Percentiles rank a stretch among this genome's conserved stretches.
Conservation (phyloP, 2,329 filamentous ascomycete species). For the Microdochium trichocladiopsis region DNA sequence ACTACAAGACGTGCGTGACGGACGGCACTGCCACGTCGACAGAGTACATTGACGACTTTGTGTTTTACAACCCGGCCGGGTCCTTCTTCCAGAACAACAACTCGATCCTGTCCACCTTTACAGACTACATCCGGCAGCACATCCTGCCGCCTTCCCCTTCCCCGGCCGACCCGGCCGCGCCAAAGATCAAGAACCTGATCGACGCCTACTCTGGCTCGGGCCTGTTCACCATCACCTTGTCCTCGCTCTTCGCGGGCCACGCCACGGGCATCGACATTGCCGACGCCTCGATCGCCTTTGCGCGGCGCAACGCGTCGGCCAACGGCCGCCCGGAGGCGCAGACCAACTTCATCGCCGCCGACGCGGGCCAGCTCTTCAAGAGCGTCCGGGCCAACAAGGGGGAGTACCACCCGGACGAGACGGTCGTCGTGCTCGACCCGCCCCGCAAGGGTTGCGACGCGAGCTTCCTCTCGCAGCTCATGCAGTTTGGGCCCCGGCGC, state of each 20-base stretch:
- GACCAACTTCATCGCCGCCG: slow-evolving; percentile 81
- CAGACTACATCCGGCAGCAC: slow-evolving; percentile 75
- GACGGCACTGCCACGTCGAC: slow-evolving; percentile 75
- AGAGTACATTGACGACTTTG: slow-evolving; percentile 80
- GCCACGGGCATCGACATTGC: slow-evolving; percentile 90
- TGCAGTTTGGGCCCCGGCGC: slow-evolving; percentile 68
- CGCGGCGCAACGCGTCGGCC: slow-evolving; percentile 67
- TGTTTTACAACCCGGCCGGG: slow-evolving; percentile 86
- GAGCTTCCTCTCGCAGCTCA: slow-evolving; percentile 73
- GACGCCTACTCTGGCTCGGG: slow-evolving; percentile 97
- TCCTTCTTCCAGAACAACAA: slow-evolving; percentile 99
- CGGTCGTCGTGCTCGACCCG: slow-evolving; percentile 93
- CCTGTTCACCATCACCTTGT: slow-evolving; percentile 92
- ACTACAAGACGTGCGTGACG: slow-evolving; percentile 84
- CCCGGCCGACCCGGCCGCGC: slow-evolving; percentile 13
- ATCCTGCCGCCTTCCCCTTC: slow-evolving; percentile 51
- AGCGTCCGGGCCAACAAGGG: slow-evolving; percentile 50
- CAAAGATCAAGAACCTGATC: slow-evolving; percentile 74
- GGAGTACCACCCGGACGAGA: slow-evolving; percentile 70
- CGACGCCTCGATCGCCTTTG: slow-evolving; percentile 67
- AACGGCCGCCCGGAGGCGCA: slow-evolving; percentile 64
- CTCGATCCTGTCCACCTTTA: slow-evolving; percentile 84
- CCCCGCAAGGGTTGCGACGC: slow-evolving; percentile 91
- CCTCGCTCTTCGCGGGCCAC: slow-evolving; percentile 67
- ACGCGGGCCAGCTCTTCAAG: slow-evolving; percentile 77